phyloP scores from a whole-genome alignment of 768 basidiomycete species.

The Pluteus cervinus region DNA sequence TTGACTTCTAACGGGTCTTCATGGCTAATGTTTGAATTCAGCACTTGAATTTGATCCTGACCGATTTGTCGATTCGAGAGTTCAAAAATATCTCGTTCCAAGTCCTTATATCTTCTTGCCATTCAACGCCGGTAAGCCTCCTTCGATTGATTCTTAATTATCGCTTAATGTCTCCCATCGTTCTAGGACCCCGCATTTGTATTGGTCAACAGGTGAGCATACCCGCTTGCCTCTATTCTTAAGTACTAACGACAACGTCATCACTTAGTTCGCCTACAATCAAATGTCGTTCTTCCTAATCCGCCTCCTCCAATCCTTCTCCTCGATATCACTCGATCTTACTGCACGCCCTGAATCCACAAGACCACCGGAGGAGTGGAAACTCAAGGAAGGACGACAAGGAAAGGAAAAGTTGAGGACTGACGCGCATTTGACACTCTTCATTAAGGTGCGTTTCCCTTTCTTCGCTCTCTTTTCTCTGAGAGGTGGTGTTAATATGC shows the following conservation, averaged over 20 bases:
- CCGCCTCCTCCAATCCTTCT: conserved; percentile 44
- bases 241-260: too few relatives aligned
- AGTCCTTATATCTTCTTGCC: conserved; percentile 69
- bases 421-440: conserved; percentile 35
- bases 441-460: conserved; percentile 27
- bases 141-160: too few relatives aligned
- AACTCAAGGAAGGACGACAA: conserved; percentile 19
- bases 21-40: too few relatives aligned
- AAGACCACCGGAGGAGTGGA: conserved; percentile 21
- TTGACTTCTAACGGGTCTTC: neutral
- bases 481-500: too few relatives aligned
- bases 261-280: conserved; percentile 50
- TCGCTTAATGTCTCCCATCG: too few relatives aligned
- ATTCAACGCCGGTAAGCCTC: conserved; percentile 66
- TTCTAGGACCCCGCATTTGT: conserved; percentile 61
- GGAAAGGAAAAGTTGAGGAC: conserved; percentile 33
- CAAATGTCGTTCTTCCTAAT: conserved; percentile 49
- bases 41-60: conserved; percentile 59
- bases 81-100: conserved; percentile 43
- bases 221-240: neutral
- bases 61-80: conserved; percentile 54
- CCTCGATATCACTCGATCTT: conserved; percentile 30
- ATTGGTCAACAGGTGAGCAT: conserved; percentile 39
- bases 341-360: conserved; percentile 28
- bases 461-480: neutral